Evolutionary conservation across 306 rosid species (phyloP).

Genomic region (Heteromeles arbutifolia): DNA sequence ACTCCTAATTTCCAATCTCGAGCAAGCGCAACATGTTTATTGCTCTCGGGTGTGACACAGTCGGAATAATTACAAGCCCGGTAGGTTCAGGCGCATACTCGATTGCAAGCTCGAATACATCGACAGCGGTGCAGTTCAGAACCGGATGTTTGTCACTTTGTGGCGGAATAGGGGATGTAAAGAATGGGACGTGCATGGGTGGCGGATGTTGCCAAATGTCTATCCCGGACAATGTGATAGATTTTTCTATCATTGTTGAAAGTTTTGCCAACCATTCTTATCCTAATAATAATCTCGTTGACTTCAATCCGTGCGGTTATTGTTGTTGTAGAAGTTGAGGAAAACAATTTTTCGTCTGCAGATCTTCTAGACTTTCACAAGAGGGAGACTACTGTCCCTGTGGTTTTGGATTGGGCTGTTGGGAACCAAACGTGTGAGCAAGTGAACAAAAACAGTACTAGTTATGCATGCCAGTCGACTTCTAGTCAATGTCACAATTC

Average conservation of each 20-base stretch:
- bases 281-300: background rate
- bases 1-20: background rate
- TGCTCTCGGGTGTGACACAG: background rate
- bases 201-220: background rate
- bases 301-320: background rate
- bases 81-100: background rate
- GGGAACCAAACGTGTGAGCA: background rate
- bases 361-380: background rate
- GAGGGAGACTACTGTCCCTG: background rate
- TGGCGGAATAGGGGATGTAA: background rate
- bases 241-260: background rate
- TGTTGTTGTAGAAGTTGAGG: background rate
- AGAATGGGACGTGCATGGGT: background rate
- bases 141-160: background rate
- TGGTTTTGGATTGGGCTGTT: background rate
- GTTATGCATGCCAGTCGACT: background rate
- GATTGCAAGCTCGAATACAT: background rate
- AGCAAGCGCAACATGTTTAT: background rate
- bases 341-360: background rate
- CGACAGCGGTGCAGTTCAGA: background rate
- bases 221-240: background rate
- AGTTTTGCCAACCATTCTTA: background rate
- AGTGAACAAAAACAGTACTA: background rate
- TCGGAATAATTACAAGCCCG: background rate
- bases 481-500: background rate